Evolutionary conservation across 495 filamentous ascomycete genomes (phyloP).

Genomic region (Aspergillus mulundensis): DNA sequence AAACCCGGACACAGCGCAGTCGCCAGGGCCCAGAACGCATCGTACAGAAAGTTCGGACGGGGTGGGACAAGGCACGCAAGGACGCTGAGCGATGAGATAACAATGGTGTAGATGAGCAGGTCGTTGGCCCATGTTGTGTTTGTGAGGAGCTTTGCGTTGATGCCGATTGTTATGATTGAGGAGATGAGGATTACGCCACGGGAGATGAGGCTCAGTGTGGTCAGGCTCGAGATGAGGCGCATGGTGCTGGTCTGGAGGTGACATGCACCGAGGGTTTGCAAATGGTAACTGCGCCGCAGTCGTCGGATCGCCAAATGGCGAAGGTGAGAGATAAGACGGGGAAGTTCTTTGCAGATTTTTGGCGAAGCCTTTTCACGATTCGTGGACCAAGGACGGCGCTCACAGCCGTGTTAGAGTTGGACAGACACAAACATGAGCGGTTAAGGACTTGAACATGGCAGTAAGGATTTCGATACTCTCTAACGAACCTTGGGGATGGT

Average conservation of each 20-base stretch:
- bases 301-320: too few relatives aligned
- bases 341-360: too few relatives aligned
- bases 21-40: constrained; percentile 4
- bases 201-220: background rate
- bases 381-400: too few relatives aligned
- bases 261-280: too few relatives aligned
- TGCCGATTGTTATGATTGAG: constrained; percentile 2
- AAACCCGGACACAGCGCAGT: background rate
- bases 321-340: too few relatives aligned
- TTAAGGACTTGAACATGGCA: too few relatives aligned
- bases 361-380: too few relatives aligned
- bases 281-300: too few relatives aligned
- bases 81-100: background rate
- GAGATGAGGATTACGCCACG: background rate
- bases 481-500: too few relatives aligned
- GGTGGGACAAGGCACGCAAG: constrained; percentile 6
- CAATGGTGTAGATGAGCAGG: constrained; percentile 2
- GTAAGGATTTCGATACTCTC: too few relatives aligned
- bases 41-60: constrained; percentile 10
- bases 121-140: background rate
- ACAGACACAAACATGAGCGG: too few relatives aligned
- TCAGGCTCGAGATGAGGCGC: background rate
- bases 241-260: background rate
- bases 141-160: constrained; percentile 1
- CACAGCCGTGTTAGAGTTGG: too few relatives aligned